Base-by-base conservation (phyloP, 2,329 filamentous ascomycete genomes). In the Mollisia scopiformis region DNA sequence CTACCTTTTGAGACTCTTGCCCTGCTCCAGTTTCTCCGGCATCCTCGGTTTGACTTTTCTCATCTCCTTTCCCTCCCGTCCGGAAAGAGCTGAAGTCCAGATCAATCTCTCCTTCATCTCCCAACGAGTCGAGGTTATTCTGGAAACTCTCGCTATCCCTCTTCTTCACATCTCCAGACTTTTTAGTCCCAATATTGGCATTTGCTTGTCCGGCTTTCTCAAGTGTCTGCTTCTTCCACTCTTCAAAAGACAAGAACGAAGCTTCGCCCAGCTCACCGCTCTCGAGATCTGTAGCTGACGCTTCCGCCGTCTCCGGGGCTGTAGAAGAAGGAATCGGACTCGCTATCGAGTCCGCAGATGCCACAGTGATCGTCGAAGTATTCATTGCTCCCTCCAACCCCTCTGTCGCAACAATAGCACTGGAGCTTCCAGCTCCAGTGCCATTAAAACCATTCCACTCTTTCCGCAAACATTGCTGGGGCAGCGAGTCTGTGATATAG, bases 141-240 rank as follows among this genome's bases (percentile, higher is more conserved):
- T 85, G 85, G 23, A 85, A 82, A 55, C 83, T 84, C 51, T 81
- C 80, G 4, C 78, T 81, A 46, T 82, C 80, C 54, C 78, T 79
- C 47, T 79, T 79, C 65, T 82, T 84, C 72, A 77, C 71, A n/a
- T 61, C 65, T 6, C 74, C 78, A 65, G 72, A 78, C 71, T 73
- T 84, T 74, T 71, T 82, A 67, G 81, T 86, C 73, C 79, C 90
- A 72, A 83, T 82, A 75, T 83, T 88, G 76, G 83, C 91, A 67
- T 77, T 90, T 72, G 80, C 92, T 72, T 97, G 94, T 13, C 92
- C 94, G 3, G 87, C 89, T 72, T 92, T 91, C 55, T 89, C 91
- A 19, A 98, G 79, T 78, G 96, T 97, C 80, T 93, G 90, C 71
- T 90, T 92, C 78, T 97, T 98, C 95, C 95, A 99, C 71, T 98